Evolutionary conservation across 805 yeast genomes (phyloP).

Genomic region (Jamesozyma hellenica): DNA sequence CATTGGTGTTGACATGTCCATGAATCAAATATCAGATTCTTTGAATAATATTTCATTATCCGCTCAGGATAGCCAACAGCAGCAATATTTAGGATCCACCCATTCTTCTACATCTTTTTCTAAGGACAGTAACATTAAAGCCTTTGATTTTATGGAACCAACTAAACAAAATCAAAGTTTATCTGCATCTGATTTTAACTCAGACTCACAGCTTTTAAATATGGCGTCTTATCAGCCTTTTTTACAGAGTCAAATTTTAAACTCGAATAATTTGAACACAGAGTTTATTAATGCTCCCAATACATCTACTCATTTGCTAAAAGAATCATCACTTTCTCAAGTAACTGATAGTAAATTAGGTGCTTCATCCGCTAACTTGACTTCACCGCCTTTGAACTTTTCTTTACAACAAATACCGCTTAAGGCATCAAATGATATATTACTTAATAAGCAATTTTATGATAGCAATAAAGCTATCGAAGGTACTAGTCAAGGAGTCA

Average conservation of each 20-base stretch:
- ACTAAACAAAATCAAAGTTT: not conserved
- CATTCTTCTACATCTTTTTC: not conserved
- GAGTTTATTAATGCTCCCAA: not conserved
- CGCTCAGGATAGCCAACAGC: not conserved
- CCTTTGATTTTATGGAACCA: not conserved
- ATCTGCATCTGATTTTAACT: not conserved
- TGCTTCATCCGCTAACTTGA: not conserved
- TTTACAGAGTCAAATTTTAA: not conserved
- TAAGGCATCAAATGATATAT: too few species aligned
- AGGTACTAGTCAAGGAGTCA: too few species aligned
- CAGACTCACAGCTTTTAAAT: not conserved
- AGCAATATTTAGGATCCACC: not conserved
- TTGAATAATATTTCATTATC: constrained; percentile 1
- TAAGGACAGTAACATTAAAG: not conserved
- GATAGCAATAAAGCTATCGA: too few species aligned
- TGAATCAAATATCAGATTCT: not conserved
- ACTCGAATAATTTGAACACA: not conserved
- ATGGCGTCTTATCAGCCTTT: constrained; percentile 1
- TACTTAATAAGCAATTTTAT: too few species aligned
- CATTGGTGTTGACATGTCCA: not conserved
- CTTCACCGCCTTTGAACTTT: not conserved
- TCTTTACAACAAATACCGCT: not conserved
- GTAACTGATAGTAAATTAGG: not conserved
- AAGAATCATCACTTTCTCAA: not conserved
- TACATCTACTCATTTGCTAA: not conserved